Evolutionary conservation across 2,329 filamentous ascomycete species (phyloP).

Genomic region (Ceratocystis cubensis): DNA sequence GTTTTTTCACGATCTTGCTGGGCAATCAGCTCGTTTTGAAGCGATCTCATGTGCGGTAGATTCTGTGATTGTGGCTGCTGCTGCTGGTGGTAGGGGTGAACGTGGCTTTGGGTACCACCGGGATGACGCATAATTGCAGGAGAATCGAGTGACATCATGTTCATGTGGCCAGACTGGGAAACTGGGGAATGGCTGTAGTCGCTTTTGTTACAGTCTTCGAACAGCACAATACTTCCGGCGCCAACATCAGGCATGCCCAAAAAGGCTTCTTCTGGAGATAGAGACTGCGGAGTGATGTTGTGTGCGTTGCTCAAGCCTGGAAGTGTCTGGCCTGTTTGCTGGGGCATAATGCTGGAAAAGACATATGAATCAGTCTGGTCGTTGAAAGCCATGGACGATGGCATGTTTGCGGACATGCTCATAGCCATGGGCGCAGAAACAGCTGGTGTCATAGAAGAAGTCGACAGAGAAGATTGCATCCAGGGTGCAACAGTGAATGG

Average conservation of each 20-base stretch:
- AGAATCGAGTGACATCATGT: constrained; percentile 6
- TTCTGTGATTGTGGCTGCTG: not conserved
- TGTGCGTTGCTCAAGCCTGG: not conserved
- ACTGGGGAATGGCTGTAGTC: constrained; percentile 10
- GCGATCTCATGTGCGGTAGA: not conserved
- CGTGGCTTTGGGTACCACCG: not conserved
- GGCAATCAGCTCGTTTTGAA: not conserved
- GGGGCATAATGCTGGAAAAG: not conserved
- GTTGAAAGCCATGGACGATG: constrained; percentile 7
- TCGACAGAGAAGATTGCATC: constrained; percentile 4
- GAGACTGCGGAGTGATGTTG: constrained; percentile 4
- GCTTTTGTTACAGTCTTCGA: not conserved
- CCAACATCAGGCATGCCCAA: not conserved
- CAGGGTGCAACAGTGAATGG: not conserved
- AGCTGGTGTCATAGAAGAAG: not conserved
- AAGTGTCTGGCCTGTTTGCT: not conserved
- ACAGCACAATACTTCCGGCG: not conserved
- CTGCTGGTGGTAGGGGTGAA: not conserved
- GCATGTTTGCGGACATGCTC: not conserved
- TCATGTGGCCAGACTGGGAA: constrained; percentile 6
- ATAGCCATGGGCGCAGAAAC: not conserved
- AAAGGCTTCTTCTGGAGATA: constrained; percentile 8
- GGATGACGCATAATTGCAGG: constrained; percentile 9
- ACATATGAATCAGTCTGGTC: not conserved
- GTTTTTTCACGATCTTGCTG: constrained; percentile 34